Conservation (phyloP, 83 land plant genomes). For the Thuja plicata region DNA sequence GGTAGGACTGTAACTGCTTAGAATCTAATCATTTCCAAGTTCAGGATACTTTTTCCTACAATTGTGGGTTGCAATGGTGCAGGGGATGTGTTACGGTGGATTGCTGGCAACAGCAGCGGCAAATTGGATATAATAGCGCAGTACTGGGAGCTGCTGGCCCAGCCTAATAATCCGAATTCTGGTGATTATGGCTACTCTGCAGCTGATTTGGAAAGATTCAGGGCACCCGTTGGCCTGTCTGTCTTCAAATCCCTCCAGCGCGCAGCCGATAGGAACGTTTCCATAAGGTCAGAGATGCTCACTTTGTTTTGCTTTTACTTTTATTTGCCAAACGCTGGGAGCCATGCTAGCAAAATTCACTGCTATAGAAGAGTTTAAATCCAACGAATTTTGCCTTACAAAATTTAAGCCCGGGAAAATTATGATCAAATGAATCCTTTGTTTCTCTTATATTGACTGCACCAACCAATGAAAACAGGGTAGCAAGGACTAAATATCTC, state of each 20-base stretch:
- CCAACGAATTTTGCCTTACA: neutral
- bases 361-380: neutral
- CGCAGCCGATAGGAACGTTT: slow-evolving; percentile 73
- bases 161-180: slow-evolving; percentile 60
- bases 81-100: slow-evolving; percentile 79
- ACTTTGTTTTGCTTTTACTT: neutral
- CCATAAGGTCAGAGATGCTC: slow-evolving; percentile 40
- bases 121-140: slow-evolving; percentile 74
- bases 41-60: neutral
- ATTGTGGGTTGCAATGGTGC: neutral
- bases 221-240: slow-evolving; percentile 53
- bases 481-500: neutral
- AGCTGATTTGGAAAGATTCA: slow-evolving; percentile 62
- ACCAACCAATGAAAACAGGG: neutral
- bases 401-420: neutral
- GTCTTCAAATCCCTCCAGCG: slow-evolving; percentile 58
- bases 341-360: neutral
- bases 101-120: slow-evolving; percentile 73
- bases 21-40: neutral
- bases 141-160: slow-evolving; percentile 79
- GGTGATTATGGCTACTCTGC: slow-evolving; percentile 86
- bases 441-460: neutral
- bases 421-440: neutral
- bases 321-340: neutral
- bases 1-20: slow-evolving; percentile 22